These are phyloP conservation scores for Alternaria metachromatica DNA, from an alignment of 2,329 filamentous ascomycete species.

Conservation along the genomic window DNA sequence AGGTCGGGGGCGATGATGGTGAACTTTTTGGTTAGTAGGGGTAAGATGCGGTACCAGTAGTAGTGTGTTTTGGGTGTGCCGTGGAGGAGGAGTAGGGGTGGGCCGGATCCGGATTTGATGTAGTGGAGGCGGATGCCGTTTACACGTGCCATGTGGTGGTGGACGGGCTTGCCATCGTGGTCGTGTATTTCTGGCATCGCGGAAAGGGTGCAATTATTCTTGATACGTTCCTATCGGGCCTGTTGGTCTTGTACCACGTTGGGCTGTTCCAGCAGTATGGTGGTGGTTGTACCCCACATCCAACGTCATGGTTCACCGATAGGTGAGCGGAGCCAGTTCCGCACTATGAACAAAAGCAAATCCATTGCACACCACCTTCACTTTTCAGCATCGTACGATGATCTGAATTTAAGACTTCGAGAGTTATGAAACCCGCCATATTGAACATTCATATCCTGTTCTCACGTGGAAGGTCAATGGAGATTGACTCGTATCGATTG, in stretches of 20 bases:
- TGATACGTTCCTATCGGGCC: not conserved
- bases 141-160: slow-evolving; percentile 27
- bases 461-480: not conserved
- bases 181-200: slow-evolving; percentile 29
- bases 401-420: not conserved
- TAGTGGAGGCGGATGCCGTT: slow-evolving; percentile 32
- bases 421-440: rapidly evolving
- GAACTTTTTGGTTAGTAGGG: slow-evolving; percentile 45
- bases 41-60: slow-evolving; percentile 49
- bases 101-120: slow-evolving; percentile 27
- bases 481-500: not conserved
- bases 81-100: slow-evolving; percentile 27
- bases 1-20: slow-evolving; percentile 48
- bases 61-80: slow-evolving; percentile 33
- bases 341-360: not conserved
- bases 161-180: slow-evolving; percentile 19
- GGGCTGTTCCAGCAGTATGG: not conserved
- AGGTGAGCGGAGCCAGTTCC: not conserved
- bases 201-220: not conserved
- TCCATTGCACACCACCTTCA: not conserved
- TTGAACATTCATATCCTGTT: not conserved
- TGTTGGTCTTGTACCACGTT: not conserved
- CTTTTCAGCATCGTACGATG: not conserved
- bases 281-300: not conserved
- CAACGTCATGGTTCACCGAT: not conserved